Evolutionary conservation across 495 filamentous ascomycete genomes (phyloP).

Genomic region (Annulohypoxylon stygium): DNA sequence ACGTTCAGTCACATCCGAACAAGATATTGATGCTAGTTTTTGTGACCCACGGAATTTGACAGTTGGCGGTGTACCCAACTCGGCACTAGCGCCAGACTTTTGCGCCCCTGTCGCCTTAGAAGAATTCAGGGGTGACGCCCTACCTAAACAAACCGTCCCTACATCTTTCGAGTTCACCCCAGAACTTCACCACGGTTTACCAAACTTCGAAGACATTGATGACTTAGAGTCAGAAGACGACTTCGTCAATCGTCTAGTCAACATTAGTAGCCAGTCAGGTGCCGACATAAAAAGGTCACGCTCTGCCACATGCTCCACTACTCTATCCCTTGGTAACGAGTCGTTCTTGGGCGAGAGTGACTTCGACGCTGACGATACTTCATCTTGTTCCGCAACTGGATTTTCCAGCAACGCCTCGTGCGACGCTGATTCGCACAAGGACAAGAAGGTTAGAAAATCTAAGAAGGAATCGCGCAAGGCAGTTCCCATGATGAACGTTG

Average conservation of each 20-base stretch:
- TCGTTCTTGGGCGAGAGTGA: conserved; percentile 80
- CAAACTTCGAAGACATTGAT: conserved; percentile 85
- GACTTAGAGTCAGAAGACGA: conserved; percentile 96
- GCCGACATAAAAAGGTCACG: conserved; percentile 80
- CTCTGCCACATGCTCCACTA: conserved; percentile 75
- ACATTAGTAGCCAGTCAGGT: conserved; percentile 68
- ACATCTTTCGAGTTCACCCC: conserved; percentile 67
- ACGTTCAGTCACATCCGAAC: conserved; percentile 73
- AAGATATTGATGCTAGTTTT: conserved; percentile 75
- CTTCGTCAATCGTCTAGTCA: conserved; percentile 81
- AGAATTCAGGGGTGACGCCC: conserved; percentile 72
- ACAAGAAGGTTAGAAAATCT: conserved; percentile 76
- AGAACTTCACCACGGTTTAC: conserved; percentile 71
- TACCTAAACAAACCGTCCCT: conserved; percentile 61
- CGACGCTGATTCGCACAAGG: conserved; percentile 62
- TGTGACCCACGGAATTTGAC: conserved; percentile 95
- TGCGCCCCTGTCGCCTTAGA: conserved; percentile 71
- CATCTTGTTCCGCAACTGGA: conserved; percentile 67
- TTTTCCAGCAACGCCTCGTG: conserved; percentile 64
- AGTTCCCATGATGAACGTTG: conserved; percentile 60
- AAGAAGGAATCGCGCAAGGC: conserved; percentile 59
- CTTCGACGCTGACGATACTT: conserved; percentile 79
- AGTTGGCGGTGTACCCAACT: conserved; percentile 70
- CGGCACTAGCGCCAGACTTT: conserved; percentile 72
- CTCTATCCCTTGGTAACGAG: conserved; percentile 77